Evolutionary conservation across 2,329 filamentous ascomycete species (phyloP).

Genomic region (Metarhizium robertsii): DNA sequence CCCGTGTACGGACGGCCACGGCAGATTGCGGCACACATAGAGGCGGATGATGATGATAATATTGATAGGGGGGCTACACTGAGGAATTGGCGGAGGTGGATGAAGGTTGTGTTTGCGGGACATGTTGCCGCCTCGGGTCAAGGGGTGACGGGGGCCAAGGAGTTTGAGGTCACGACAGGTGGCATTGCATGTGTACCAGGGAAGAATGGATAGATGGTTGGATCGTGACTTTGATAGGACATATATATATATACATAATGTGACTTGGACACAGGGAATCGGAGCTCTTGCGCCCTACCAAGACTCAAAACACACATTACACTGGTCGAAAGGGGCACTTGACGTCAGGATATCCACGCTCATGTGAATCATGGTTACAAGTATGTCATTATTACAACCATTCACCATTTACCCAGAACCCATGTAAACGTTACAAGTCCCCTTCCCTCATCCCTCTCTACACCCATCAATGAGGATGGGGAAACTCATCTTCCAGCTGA

Average conservation of each 20-base stretch:
- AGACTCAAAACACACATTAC: neutral
- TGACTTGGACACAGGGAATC: neutral
- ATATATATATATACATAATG: neutral
- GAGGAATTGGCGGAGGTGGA: slow-evolving; percentile 59
- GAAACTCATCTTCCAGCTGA: slow-evolving; percentile 91
- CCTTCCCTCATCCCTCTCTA: neutral
- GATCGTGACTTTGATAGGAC: neutral
- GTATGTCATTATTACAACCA: neutral
- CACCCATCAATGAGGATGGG: slow-evolving; percentile 40
- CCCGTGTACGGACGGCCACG: slow-evolving; percentile 39
- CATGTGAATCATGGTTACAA: neutral
- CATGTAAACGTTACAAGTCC: neutral
- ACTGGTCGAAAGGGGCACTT: neutral
- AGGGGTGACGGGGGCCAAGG: slow-evolving; percentile 42
- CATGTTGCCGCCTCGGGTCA: slow-evolving; percentile 52
- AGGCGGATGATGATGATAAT: slow-evolving; percentile 30
- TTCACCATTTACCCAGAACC: neutral
- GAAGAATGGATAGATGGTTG: neutral
- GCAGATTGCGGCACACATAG: slow-evolving; percentile 24
- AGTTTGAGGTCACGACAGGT: slow-evolving; percentile 67
- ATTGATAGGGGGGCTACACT: slow-evolving; percentile 36
- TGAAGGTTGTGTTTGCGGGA: slow-evolving; percentile 84
- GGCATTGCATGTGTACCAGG: slow-evolving; percentile 37
- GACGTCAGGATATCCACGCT: neutral
- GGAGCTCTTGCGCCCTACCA: neutral